Evolutionary conservation across 2,329 filamentous ascomycete species (phyloP).

Genomic region (Calonectria henricotiae): DNA sequence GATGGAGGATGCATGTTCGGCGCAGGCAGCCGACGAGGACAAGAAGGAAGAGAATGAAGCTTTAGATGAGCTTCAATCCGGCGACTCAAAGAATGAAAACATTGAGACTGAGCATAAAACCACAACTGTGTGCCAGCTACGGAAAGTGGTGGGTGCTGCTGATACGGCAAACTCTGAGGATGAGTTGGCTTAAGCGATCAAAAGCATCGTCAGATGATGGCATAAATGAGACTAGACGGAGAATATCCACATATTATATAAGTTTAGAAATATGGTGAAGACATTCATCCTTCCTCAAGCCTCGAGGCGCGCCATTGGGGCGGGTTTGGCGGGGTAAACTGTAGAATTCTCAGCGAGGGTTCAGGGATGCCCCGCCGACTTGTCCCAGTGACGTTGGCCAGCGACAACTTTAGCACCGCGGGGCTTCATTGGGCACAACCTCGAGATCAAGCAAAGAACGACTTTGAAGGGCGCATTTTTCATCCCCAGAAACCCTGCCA

Average conservation of each 20-base stretch:
- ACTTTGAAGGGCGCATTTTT: background rate
- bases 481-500: background rate
- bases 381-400: constrained; percentile 29
- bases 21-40: background rate
- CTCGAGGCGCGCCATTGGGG: background rate
- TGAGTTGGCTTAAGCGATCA: constrained; percentile 25
- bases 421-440: constrained; percentile 19
- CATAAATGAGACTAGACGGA: background rate
- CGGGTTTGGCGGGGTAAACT: constrained; percentile 12
- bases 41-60: background rate
- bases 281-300: background rate
- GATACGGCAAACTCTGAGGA: constrained; percentile 28
- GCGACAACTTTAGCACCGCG: background rate
- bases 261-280: background rate
- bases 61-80: constrained; percentile 27
- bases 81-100: constrained; percentile 5
- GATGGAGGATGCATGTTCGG: constrained; percentile 37
- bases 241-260: background rate
- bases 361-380: constrained; percentile 29
- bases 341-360: constrained; percentile 26
- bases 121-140: constrained; percentile 16
- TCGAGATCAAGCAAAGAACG: constrained; percentile 25
- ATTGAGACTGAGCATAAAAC: constrained; percentile 6
- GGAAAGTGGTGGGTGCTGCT: background rate
- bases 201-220: background rate